Percentiles rank a stretch among this genome's conserved stretches.
Conservation (phyloP, 2,329 filamentous ascomycete genomes). For the Aspergillus hortae region DNA sequence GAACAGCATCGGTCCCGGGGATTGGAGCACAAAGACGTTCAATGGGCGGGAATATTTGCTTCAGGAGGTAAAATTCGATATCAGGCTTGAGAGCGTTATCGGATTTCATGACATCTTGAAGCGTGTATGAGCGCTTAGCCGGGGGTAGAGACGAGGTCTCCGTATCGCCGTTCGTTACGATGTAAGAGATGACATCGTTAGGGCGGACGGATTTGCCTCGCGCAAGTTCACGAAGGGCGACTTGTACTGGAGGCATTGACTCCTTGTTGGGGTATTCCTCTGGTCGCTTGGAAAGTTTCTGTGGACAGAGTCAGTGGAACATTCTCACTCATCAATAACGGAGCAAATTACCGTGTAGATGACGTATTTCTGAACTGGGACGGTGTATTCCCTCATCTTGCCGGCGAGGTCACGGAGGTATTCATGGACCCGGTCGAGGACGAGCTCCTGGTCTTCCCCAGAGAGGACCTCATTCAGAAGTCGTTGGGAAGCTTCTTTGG, state of each 20-base stretch:
- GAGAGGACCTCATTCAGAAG: constrained; percentile 93
- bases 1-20: constrained; percentile 81
- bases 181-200: constrained; percentile 94
- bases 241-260: constrained; percentile 95
- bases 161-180: constrained; percentile 70
- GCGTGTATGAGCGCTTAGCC: constrained; percentile 84
- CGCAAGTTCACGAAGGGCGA: constrained; percentile 81
- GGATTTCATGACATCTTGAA: constrained; percentile 76
- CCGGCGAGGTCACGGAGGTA: constrained; percentile 79
- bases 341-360: constrained; percentile 69
- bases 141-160: constrained; percentile 60
- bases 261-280: constrained; percentile 92
- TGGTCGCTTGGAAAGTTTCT: constrained; percentile 89
- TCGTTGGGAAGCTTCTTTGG: constrained; percentile 88
- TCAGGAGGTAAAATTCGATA: constrained; percentile 96
- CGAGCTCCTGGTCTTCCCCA: constrained; percentile 83
- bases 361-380: constrained; percentile 84
- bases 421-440: constrained; percentile 87
- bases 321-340: neutral
- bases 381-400: constrained; percentile 77
- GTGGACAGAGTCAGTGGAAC: constrained; percentile 14
- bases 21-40: constrained; percentile 97
- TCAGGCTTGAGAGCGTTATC: constrained; percentile 77
- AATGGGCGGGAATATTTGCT: constrained; percentile 96
- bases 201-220: constrained; percentile 84